phyloP scores from a whole-genome alignment of 2,329 filamentous ascomycete genomes.

The Exophiala aquamarina region DNA sequence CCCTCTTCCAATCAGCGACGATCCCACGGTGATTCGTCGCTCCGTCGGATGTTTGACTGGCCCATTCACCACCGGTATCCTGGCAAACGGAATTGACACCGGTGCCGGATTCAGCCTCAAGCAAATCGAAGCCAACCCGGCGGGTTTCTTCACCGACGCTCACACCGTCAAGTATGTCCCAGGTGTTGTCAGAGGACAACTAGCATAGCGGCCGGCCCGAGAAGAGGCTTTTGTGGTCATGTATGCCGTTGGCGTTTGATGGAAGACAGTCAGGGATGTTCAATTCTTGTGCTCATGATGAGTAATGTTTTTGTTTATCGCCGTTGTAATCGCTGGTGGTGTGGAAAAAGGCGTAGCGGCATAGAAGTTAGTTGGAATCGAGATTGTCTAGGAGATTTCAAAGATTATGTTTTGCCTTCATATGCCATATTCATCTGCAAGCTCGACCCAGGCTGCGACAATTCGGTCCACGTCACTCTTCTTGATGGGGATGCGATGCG shows the following conservation, averaged over 20 bases:
- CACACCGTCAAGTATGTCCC: constrained; percentile 51
- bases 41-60: constrained; percentile 28
- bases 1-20: constrained; percentile 40
- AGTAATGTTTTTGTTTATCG: too few relatives aligned
- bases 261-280: too few relatives aligned
- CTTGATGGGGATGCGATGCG: constrained; percentile 71
- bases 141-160: constrained; percentile 54
- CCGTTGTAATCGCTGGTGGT: too few relatives aligned
- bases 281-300: too few relatives aligned
- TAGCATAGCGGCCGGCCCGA: too few relatives aligned
- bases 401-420: too few relatives aligned
- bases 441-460: constrained; percentile 51
- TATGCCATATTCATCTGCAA: constrained; percentile 52
- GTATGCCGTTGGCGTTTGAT: too few relatives aligned
- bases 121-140: constrained; percentile 53
- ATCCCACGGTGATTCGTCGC: constrained; percentile 28
- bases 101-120: constrained; percentile 51
- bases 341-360: neutral
- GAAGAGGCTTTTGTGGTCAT: too few relatives aligned
- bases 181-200: constrained; percentile 55
- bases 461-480: constrained; percentile 62
- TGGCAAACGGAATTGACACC: constrained; percentile 44
- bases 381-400: too few relatives aligned
- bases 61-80: constrained; percentile 46
- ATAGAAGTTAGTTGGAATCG: too few relatives aligned